Conservation (phyloP, 345 rosid genomes). For the Eucalyptus regnans region DNA sequence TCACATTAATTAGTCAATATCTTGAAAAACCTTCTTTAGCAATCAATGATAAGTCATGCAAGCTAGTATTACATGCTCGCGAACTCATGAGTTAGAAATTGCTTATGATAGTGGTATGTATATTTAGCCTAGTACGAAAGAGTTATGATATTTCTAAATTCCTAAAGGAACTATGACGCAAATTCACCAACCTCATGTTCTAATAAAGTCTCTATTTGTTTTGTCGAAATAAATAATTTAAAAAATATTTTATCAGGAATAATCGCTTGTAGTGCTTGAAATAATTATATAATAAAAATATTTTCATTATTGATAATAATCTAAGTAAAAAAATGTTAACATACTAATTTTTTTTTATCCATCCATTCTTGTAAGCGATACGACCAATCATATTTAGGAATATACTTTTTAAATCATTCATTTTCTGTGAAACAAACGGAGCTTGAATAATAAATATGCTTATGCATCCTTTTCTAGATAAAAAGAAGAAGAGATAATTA, state of each 20-base stretch:
- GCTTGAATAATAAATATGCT: neutral
- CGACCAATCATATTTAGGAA: no score
- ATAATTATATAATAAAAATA: no score
- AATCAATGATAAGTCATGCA: neutral
- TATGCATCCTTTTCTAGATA: neutral
- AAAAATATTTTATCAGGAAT: accelerated
- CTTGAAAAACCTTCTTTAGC: neutral
- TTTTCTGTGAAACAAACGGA: accelerated
- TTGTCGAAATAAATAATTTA: no score
- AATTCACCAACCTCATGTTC: neutral
- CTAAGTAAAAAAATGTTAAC: no score
- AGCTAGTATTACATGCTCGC: neutral
- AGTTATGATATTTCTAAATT: neutral
- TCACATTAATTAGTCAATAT: neutral
- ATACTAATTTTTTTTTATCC: no score
- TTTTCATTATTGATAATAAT: no score
- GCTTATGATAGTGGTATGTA: neutral
- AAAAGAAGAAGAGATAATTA: neutral
- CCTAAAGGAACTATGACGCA: accelerated
- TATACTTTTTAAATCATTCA: no score
- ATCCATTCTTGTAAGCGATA: no score
- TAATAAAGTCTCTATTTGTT: no score
- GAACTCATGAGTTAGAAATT: neutral
- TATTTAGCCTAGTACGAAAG: neutral
- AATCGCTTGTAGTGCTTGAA: neutral